phyloP scores from a whole-genome alignment of 805 yeast species.

The Barnettozyma salicaria region DNA sequence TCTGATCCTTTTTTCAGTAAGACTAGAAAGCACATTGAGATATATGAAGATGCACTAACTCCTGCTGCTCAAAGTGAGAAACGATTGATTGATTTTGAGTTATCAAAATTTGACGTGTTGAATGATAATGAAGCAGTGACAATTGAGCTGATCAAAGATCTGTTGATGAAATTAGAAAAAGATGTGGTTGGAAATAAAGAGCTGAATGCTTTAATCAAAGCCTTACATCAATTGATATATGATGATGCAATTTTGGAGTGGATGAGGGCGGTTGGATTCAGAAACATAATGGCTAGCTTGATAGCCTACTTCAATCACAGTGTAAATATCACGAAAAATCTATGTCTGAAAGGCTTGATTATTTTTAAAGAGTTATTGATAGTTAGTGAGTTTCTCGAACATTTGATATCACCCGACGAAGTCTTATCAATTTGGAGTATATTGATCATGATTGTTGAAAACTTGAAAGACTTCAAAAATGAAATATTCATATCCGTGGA shows the following conservation, averaged over 20 bases:
- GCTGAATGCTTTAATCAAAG: slow-evolving; percentile 17
- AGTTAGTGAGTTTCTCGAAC: slow-evolving; percentile 14
- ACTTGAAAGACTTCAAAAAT: slow-evolving; percentile 20
- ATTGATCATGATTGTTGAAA: slow-evolving; percentile 21
- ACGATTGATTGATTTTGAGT: slow-evolving; percentile 18
- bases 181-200: slow-evolving; percentile 14
- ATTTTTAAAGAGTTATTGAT: slow-evolving; percentile 22
- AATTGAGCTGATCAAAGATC: slow-evolving; percentile 9
- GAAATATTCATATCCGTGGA: slow-evolving; percentile 23
- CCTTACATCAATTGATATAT: slow-evolving; percentile 15
- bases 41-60: slow-evolving; percentile 21
- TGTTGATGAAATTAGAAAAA: slow-evolving; percentile 10
- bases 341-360: slow-evolving; percentile 25
- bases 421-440: slow-evolving; percentile 18
- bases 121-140: slow-evolving; percentile 8
- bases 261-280: slow-evolving; percentile 20
- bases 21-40: slow-evolving; percentile 17
- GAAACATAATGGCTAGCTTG: slow-evolving; percentile 10
- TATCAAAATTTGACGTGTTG: slow-evolving; percentile 9
- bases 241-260: slow-evolving; percentile 14
- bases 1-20: slow-evolving; percentile 23
- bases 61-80: slow-evolving; percentile 4
- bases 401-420: slow-evolving; percentile 8
- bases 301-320: slow-evolving; percentile 21
- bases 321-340: slow-evolving; percentile 18